Evolutionary conservation across 345 rosid species (phyloP), one percentile per base, ranked within the genome.

Genomic region (Eutrema yunnanense): DNA sequence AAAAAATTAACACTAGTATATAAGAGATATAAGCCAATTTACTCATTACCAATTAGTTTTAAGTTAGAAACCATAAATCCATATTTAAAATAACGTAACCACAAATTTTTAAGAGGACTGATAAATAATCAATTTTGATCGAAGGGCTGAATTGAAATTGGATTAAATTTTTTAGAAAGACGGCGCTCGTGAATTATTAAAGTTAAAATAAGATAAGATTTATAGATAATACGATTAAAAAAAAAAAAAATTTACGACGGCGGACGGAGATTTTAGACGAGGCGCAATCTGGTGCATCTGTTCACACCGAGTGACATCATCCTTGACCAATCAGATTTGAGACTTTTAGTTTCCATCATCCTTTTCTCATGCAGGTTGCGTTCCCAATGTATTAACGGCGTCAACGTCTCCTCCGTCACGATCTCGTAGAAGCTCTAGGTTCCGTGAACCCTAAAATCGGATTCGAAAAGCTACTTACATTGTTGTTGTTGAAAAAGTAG

Each of bases 141-240:
- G 6, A 65, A 73, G 65, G 77, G 14, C 26, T 56, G 22, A 48
- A 55, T 0, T 10, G 26, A 34, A 73, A 57, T 29, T 10, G 3
- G 33, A n/a, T 30, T 26, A 14, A 2, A 6, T 8, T 59, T 58
- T 33, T 49, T 19, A 19, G 33, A 74, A 74, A 74, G 78, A 50
- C 78, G 78, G 69, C 78, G 73, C 47, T 42, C 27, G 54, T 67
- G 68, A 67, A 67, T 59, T 74, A 74, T 74, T 51, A 61, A 67
- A 74, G 54, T 53, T 63, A 59, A 44, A 9, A 19, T 26, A 51
- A 55, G 70, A 73, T 62, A 71, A 61, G 68, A 33, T 61, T 29
- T 40, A 59, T n/a, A 33, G 3, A 57, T 16, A 16, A 16, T 16
- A 16, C 12, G 56, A 14, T 6, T 3, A 22, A 34, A 42, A 69